Evolutionary conservation across 306 rosid genomes (phyloP).

Genomic region (Citrullus amarus): DNA sequence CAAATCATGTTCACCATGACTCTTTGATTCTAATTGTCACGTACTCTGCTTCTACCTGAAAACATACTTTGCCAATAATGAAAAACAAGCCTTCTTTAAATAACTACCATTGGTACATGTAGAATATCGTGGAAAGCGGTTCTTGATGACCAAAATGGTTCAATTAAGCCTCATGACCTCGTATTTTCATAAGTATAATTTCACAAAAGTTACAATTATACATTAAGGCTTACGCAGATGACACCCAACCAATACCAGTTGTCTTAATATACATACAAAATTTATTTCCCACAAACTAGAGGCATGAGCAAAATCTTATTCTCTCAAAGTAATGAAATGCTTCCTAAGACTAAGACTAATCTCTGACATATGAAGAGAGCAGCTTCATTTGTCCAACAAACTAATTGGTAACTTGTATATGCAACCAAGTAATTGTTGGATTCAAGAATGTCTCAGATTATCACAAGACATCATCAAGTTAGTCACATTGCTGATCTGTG

Average conservation of each 20-base stretch:
- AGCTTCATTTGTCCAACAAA: conserved; percentile 1
- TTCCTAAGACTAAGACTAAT: background rate
- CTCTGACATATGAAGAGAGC: background rate
- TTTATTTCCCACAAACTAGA: background rate
- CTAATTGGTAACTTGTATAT: background rate
- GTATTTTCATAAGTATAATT: background rate
- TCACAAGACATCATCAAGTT: background rate
- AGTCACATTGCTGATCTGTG: background rate
- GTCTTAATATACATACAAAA: conserved; percentile 1
- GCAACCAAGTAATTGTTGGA: background rate
- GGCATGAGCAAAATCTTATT: background rate
- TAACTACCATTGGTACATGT: background rate
- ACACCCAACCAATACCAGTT: background rate
- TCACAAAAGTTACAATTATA: background rate
- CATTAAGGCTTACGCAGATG: background rate
- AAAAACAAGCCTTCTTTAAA: background rate
- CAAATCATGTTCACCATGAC: background rate
- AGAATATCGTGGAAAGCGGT: background rate
- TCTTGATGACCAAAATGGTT: background rate
- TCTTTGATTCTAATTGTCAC: background rate
- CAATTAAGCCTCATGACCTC: background rate
- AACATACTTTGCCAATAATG: background rate
- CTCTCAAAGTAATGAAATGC: background rate
- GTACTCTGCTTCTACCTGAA: background rate
- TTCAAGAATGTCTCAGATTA: background rate